Percentiles rank a stretch among this genome's conserved stretches.
These are phyloP conservation scores for Mycena leptocephala DNA, from an alignment of 768 basidiomycete species.

Conservation along the genomic window DNA sequence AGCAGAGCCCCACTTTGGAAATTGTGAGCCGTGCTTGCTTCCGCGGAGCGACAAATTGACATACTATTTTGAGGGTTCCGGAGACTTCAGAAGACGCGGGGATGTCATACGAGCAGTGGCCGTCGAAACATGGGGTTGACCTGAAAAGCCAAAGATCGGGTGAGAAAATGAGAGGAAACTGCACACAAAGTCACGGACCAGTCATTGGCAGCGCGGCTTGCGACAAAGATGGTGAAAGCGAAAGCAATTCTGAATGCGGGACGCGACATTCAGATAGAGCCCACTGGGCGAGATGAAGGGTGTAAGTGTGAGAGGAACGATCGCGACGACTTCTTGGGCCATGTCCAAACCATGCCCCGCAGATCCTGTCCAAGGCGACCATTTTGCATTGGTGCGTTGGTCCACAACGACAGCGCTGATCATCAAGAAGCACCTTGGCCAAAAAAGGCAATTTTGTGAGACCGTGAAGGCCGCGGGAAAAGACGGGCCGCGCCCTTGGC, in stretches of 20 bases:
- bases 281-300: conserved; percentile 14
- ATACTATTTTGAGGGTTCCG: conserved; percentile 59
- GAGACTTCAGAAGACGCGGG: conserved; percentile 38
- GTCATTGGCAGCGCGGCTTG: conserved; percentile 55
- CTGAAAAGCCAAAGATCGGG: neutral
- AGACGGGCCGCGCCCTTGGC: no score
- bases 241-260: neutral
- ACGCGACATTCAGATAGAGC: conserved; percentile 15
- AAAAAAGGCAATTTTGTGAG: neutral
- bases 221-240: conserved; percentile 32
- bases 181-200: conserved; percentile 62
- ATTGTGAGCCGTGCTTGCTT: neutral
- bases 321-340: neutral
- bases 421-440: neutral
- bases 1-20: conserved; percentile 55
- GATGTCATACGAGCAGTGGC: conserved; percentile 40
- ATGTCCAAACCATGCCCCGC: neutral
- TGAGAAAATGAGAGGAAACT: conserved; percentile 28
- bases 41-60: conserved; percentile 21
- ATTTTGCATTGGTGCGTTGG: neutral
- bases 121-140: conserved; percentile 47
- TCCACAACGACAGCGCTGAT: conserved; percentile 1
- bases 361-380: conserved; percentile 14
- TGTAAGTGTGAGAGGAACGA: neutral
- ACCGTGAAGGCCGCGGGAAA: no score